Base-by-base conservation (phyloP, 2,329 filamentous ascomycete genomes). In the Xylaria multiplex region DNA sequence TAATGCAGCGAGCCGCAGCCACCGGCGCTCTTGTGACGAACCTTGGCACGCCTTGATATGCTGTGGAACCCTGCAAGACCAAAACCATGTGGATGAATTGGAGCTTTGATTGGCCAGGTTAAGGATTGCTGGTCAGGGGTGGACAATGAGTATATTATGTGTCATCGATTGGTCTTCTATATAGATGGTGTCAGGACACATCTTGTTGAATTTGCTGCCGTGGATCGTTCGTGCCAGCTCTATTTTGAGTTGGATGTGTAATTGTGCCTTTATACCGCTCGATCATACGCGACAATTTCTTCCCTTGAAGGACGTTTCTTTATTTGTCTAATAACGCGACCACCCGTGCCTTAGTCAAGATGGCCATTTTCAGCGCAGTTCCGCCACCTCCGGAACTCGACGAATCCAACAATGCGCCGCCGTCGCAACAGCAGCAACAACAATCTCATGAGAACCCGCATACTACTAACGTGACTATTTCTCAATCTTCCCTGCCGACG, bases 331-430 rank as follows among this genome's bases (percentile, higher is more conserved):
- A 19, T 37, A 1, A 59, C 8, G 14, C 30, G 9, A 46, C 40
- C 24, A 35, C 19, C 16, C 32, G 27, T 27, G 19, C 19, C 24
- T 62, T 14, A 6, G 27, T 32, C 46, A 69, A 37, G 42, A 77
- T 77, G 76, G 84, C 84, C 65, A 84, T 86, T 77, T 85, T 81
- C 79, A 82, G 78, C 70, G 82, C 84, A 30, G 83, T 86, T 53
- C 83, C 84, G 52, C 84, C 83, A 56, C 85, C 83, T 52, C 77
- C 80, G 53, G 81, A 79, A 66, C 74, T 79, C 52, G 62, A 62
- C 58, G 70, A 55, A 59, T 64, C 64, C 59, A 74, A 72, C 56
- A 64, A 59, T 56, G 45, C 35, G 37, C 69, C 24, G 45, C 66
- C 59, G 71, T 69, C 27, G 49, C 66, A 60, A 71, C 77, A 56